Evolutionary conservation across 1,284 basidiomycete genomes (phyloP).

Genomic region (Pascua guehoae): DNA sequence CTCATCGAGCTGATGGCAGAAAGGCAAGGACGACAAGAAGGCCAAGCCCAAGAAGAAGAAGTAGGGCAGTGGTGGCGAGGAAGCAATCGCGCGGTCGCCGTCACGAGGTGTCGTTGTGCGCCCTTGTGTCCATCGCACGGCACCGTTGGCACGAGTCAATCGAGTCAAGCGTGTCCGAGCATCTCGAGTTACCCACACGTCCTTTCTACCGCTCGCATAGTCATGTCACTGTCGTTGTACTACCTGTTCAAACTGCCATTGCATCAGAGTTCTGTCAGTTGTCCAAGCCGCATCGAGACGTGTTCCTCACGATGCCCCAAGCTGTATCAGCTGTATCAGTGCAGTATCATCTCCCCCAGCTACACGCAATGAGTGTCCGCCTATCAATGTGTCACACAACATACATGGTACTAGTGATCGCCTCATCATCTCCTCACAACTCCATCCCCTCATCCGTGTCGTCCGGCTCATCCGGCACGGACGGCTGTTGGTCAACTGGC

Average conservation of each 20-base stretch:
- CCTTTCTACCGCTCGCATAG: too few relatives aligned
- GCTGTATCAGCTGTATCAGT: too few relatives aligned
- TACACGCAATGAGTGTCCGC: neutral
- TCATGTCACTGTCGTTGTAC: too few relatives aligned
- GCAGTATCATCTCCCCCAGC: neutral
- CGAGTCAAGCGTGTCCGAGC: neutral
- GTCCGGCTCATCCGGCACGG: neutral
- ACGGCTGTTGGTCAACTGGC: neutral
- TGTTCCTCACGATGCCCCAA: neutral
- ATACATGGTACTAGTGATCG: neutral
- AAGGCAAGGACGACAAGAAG: neutral
- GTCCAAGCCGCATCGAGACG: neutral
- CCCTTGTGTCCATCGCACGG: too few relatives aligned
- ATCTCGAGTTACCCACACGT: neutral
- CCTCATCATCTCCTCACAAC: slow-evolving; percentile 2
- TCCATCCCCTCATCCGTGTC: slow-evolving; percentile 13
- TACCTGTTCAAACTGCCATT: neutral
- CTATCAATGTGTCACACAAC: neutral
- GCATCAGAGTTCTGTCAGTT: neutral
- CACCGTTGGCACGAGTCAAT: neutral
- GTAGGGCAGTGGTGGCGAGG: neutral
- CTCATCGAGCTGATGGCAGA: neutral
- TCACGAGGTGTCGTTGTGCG: neutral
- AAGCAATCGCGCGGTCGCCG: neutral
- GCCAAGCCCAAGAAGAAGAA: neutral